phyloP scores from a whole-genome alignment of 2,329 filamentous ascomycete genomes.

The Scedosporium boydii region DNA sequence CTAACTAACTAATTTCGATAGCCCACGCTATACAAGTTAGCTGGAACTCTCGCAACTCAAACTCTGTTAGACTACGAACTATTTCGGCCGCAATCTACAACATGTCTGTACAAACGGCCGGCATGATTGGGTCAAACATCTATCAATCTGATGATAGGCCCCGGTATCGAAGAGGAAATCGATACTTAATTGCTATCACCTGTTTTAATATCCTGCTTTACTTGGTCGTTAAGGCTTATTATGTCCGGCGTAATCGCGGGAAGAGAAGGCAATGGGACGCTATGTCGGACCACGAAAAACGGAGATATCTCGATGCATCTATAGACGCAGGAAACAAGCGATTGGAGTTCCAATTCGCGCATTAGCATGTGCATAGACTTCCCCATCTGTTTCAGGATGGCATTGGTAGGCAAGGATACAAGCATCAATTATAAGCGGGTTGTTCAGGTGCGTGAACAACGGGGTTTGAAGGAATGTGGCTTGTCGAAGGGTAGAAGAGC shows the following conservation, averaged over 20 bases:
- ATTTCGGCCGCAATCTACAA: conserved; percentile 45
- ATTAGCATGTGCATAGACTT: conserved; percentile 9
- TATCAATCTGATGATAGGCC: conserved; percentile 36
- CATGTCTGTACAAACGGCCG: conserved; percentile 35
- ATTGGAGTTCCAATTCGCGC: conserved; percentile 13
- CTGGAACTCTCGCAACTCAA: conserved; percentile 52
- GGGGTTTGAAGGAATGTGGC: no score
- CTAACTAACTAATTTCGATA: not conserved
- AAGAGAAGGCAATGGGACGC: conserved; percentile 8
- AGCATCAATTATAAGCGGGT: no score
- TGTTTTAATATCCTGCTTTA: conserved; percentile 25
- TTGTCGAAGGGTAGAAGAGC: no score
- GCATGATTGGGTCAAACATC: conserved; percentile 35
- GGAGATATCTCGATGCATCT: conserved; percentile 9
- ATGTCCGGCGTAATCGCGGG: conserved; percentile 25
- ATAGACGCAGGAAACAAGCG: conserved; percentile 12
- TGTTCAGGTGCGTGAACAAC: no score
- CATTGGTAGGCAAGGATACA: no score
- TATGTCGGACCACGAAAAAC: conserved; percentile 9
- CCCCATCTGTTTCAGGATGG: not conserved
- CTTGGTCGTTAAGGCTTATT: conserved; percentile 26
- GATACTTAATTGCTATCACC: conserved; percentile 15
- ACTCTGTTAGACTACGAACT: conserved; percentile 50
- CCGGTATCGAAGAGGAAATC: conserved; percentile 33
- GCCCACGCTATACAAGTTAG: conserved; percentile 37